These are phyloP conservation scores for Capronia epimyces DNA, from an alignment of 2,329 filamentous ascomycete genomes.

Conservation along the genomic window DNA sequence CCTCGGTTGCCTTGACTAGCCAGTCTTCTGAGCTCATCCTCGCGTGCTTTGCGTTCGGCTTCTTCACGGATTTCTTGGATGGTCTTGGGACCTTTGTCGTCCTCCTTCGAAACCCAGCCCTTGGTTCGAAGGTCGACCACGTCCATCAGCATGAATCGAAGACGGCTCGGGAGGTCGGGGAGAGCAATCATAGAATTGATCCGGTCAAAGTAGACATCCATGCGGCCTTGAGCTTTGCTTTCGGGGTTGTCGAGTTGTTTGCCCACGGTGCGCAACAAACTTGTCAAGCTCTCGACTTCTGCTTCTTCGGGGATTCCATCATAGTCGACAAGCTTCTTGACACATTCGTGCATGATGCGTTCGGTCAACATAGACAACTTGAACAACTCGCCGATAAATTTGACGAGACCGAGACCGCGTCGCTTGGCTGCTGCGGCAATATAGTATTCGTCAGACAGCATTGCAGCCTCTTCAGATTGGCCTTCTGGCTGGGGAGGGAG, in stretches of 20 bases:
- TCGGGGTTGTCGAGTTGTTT: slow-evolving; percentile 66
- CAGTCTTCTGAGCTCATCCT: slow-evolving; percentile 62
- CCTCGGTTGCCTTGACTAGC: slow-evolving; percentile 53
- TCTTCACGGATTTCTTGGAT: slow-evolving; percentile 85
- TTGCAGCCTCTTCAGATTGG: slow-evolving; percentile 63
- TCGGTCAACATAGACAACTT: slow-evolving; percentile 98
- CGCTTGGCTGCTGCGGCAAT: slow-evolving; percentile 88
- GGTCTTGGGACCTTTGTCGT: slow-evolving; percentile 93
- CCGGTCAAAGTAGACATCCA: slow-evolving; percentile 89
- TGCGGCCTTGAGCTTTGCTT: slow-evolving; percentile 77
- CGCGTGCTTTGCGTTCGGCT: slow-evolving; percentile 71
- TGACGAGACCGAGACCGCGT: slow-evolving; percentile 92
- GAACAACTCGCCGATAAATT: slow-evolving; percentile 98
- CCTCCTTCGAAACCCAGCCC: slow-evolving; percentile 80
- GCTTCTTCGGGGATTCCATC: slow-evolving; percentile 89
- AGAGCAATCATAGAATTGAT: slow-evolving; percentile 78
- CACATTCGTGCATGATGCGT: slow-evolving; percentile 99
- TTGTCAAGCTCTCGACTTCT: slow-evolving; percentile 91
- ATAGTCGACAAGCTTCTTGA: slow-evolving; percentile 94
- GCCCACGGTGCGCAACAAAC: slow-evolving; percentile 87
- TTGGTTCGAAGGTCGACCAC: slow-evolving; percentile 74
- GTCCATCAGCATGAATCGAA: slow-evolving; percentile 96
- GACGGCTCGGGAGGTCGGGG: slow-evolving; percentile 74
- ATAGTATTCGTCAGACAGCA: slow-evolving; percentile 97
- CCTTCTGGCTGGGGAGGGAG: slow-evolving; percentile 73